phyloP scores from a whole-genome alignment of 1,284 basidiomycete genomes.

The Ganoderma sp. region DNA sequence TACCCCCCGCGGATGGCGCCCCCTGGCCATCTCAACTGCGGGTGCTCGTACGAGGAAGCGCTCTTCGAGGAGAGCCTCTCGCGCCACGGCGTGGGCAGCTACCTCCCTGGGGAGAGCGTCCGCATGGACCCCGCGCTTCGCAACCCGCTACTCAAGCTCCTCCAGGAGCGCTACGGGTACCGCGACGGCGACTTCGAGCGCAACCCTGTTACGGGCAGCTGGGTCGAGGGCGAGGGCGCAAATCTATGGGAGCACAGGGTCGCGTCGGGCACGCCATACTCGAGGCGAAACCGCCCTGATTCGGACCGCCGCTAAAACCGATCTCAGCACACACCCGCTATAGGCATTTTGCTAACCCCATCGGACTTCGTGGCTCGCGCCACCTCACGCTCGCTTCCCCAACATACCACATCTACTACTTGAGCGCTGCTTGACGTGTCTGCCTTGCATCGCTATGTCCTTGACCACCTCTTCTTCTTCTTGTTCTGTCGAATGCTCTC shows the following conservation, averaged over 20 bases:
- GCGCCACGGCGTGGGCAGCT: slow-evolving; percentile 77
- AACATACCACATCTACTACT: slow-evolving; percentile 6
- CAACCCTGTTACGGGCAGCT: slow-evolving; percentile 62
- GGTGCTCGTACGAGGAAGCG: slow-evolving; percentile 80
- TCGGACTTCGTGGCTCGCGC: slow-evolving; percentile 8
- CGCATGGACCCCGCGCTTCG: slow-evolving; percentile 85
- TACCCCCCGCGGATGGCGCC: slow-evolving; percentile 84
- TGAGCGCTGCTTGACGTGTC: not conserved
- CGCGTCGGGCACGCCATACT: slow-evolving; percentile 45
- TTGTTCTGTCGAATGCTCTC: slow-evolving; percentile 23
- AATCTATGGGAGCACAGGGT: slow-evolving; percentile 65
- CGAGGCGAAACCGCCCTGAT: slow-evolving; percentile 42
- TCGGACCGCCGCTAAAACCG: slow-evolving; percentile 37
- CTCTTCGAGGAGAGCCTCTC: slow-evolving; percentile 83
- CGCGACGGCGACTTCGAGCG: slow-evolving; percentile 83
- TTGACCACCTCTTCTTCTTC: slow-evolving; percentile 15
- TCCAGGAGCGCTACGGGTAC: slow-evolving; percentile 77
- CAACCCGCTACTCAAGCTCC: slow-evolving; percentile 73
- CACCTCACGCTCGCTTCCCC: slow-evolving; percentile 5
- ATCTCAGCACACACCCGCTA: slow-evolving; percentile 3
- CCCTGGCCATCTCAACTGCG: slow-evolving; percentile 76
- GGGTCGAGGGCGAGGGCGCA: slow-evolving; percentile 69
- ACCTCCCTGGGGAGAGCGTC: slow-evolving; percentile 80
- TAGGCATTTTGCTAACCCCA: slow-evolving; percentile 3
- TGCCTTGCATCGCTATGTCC: not conserved